phyloP scores from a whole-genome alignment of 768 basidiomycete genomes.

The Podaxis pistillaris region DNA sequence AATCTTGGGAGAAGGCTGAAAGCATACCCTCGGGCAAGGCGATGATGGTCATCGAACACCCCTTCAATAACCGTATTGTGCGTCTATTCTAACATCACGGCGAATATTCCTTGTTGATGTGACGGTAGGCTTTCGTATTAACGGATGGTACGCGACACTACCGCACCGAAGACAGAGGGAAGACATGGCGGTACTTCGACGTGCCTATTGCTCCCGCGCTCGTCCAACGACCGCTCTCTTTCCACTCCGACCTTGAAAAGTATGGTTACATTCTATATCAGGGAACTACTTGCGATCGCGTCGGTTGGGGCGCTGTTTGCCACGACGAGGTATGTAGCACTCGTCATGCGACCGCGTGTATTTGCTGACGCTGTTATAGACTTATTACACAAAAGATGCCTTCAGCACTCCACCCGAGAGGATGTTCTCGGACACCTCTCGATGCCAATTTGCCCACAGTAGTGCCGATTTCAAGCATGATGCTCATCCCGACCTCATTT shows the following conservation, averaged over 20 bases:
- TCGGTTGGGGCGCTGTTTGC: constrained; percentile 57
- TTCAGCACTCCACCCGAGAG: constrained; percentile 61
- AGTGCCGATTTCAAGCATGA: constrained; percentile 79
- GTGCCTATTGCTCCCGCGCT: constrained; percentile 60
- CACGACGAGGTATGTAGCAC: constrained; percentile 62
- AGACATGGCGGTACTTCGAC: constrained; percentile 81
- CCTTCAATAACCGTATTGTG: constrained; percentile 77
- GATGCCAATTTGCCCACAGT: constrained; percentile 90
- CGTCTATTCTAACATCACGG: constrained; percentile 19
- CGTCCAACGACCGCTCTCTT: constrained; percentile 69
- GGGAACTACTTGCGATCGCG: constrained; percentile 59
- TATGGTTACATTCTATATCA: constrained; percentile 79
- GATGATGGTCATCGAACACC: constrained; percentile 80
- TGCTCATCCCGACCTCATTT: constrained; percentile 73
- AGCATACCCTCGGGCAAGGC: constrained; percentile 58
- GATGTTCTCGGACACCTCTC: constrained; percentile 68
- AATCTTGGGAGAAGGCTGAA: constrained; percentile 50
- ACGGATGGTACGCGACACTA: constrained; percentile 78
- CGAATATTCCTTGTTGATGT: neutral
- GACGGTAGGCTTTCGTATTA: constrained; percentile 78
- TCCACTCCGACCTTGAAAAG: constrained; percentile 77
- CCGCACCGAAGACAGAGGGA: constrained; percentile 84
- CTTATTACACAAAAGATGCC: constrained; percentile 84
- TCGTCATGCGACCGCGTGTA: constrained; percentile 5
- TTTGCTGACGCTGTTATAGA: constrained; percentile 42